A percentile compares a stretch with the other conserved stretches of the same genome.
phyloP scores from a whole-genome alignment of 148 eudicot species.

The Limonium bicolor region DNA sequence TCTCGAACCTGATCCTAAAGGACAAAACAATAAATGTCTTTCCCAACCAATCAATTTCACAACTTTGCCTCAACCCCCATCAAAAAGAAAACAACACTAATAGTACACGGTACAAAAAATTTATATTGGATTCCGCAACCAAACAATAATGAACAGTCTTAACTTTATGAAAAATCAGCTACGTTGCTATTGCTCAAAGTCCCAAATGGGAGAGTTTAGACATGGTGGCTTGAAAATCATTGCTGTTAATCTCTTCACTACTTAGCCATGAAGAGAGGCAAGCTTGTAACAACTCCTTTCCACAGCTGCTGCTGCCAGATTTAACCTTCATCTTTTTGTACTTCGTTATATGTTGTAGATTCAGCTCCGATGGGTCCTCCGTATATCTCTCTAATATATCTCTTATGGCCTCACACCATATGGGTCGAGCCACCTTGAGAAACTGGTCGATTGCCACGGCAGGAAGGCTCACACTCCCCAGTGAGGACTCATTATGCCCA shows the following conservation, averaged over 20 bases:
- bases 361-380: conserved; percentile 49
- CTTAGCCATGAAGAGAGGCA: conserved; percentile 57
- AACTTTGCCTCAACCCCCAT: too few species aligned
- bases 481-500: conserved; percentile 55
- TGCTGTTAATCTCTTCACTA: conserved; percentile 44
- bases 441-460: conserved; percentile 50
- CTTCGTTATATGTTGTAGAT: conserved; percentile 42
- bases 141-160: too few species aligned
- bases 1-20: too few species aligned
- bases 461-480: conserved; percentile 76
- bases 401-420: conserved; percentile 67
- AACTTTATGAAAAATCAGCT: too few species aligned
- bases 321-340: conserved; percentile 20
- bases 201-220: conserved; percentile 42
- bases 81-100: too few species aligned
- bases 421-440: conserved; percentile 71
- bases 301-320: conserved; percentile 10
- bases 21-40: too few species aligned
- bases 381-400: conserved; percentile 35
- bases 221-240: conserved; percentile 37
- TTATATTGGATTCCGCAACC: too few species aligned
- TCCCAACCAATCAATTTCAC: too few species aligned
- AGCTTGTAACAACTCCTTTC: conserved; percentile 26
- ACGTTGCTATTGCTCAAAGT: too few species aligned
- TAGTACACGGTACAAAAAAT: too few species aligned